Evolutionary conservation across 495 filamentous ascomycete species (phyloP).

Genomic region (Cudoniella acicularis): DNA sequence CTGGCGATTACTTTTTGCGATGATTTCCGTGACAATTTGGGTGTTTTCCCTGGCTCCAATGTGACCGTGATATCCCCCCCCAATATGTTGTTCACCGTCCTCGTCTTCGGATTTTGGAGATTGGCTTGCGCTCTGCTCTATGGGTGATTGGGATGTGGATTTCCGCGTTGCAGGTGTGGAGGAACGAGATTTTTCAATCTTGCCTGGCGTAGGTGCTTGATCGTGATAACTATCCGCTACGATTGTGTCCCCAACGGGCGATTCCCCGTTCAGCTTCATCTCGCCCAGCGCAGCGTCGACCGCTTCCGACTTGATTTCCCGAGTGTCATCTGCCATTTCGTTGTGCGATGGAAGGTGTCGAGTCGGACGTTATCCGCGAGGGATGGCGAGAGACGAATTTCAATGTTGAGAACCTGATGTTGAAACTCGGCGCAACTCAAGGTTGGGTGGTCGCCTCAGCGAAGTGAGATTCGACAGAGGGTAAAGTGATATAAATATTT

Average conservation of each 20-base stretch:
- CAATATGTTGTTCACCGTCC: slow-evolving; percentile 44
- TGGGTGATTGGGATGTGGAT: slow-evolving; percentile 40
- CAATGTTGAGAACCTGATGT: slow-evolving; percentile 44
- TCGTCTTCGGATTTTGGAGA: slow-evolving; percentile 35
- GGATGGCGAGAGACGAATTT: not conserved
- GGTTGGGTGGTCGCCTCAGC: not conserved
- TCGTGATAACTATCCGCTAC: slow-evolving; percentile 25
- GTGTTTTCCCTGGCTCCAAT: slow-evolving; percentile 62
- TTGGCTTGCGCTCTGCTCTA: slow-evolving; percentile 28
- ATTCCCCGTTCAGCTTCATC: slow-evolving; percentile 36
- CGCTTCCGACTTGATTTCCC: slow-evolving; percentile 38
- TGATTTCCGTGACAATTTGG: slow-evolving; percentile 69
- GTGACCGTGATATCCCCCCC: slow-evolving; percentile 61
- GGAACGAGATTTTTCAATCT: slow-evolving; percentile 24
- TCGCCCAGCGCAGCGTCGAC: slow-evolving; percentile 37
- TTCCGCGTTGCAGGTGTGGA: slow-evolving; percentile 22
- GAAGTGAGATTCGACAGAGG: not conserved
- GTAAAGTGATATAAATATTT: not conserved
- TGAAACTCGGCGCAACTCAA: slow-evolving; percentile 26
- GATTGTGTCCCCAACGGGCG: slow-evolving; percentile 14
- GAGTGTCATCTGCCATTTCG: slow-evolving; percentile 35
- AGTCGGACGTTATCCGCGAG: not conserved
- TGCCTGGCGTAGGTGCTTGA: not conserved
- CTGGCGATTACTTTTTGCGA: slow-evolving; percentile 64
- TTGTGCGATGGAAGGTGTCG: not conserved